Conservation (phyloP, 176 grass and related monocot species). For the Hyparrhenia diplandra region DNA sequence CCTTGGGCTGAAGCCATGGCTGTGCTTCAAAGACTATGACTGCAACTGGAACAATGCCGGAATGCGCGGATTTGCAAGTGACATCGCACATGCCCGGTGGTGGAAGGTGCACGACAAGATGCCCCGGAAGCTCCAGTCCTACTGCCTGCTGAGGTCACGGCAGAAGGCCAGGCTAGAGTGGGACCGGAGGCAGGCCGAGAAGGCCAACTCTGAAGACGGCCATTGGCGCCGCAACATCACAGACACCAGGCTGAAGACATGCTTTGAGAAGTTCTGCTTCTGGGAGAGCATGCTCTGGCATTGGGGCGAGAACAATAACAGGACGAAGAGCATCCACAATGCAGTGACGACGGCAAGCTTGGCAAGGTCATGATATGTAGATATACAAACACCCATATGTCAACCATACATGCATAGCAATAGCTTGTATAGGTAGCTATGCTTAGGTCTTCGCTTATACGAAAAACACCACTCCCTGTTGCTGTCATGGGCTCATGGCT, state of each 20-base stretch:
- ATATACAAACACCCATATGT: constrained; percentile 40
- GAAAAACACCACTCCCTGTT: constrained; percentile 11
- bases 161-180: constrained; percentile 81
- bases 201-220: constrained; percentile 51
- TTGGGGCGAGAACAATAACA: constrained; percentile 69
- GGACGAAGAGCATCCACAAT: constrained; percentile 4
- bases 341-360: constrained; percentile 15
- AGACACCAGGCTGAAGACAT: constrained; percentile 64
- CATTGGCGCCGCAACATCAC: constrained; percentile 75
- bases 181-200: constrained; percentile 73
- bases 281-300: constrained; percentile 95
- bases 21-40: constrained; percentile 92
- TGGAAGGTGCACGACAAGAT: constrained; percentile 84
- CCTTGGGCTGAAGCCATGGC: constrained; percentile 84
- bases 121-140: constrained; percentile 48
- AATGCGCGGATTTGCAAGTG: constrained; percentile 67
- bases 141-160: constrained; percentile 66
- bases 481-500: constrained; percentile 24
- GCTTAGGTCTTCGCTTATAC: constrained; percentile 23
- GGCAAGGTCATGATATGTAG: constrained; percentile 43
- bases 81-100: constrained; percentile 71
- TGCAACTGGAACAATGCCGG: constrained; percentile 77
- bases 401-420: constrained; percentile 51
- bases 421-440: constrained; percentile 47
- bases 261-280: constrained; percentile 78